Evolutionary conservation across 2,329 filamentous ascomycete species (phyloP).

Genomic region (Trichoderma asperellum): DNA sequence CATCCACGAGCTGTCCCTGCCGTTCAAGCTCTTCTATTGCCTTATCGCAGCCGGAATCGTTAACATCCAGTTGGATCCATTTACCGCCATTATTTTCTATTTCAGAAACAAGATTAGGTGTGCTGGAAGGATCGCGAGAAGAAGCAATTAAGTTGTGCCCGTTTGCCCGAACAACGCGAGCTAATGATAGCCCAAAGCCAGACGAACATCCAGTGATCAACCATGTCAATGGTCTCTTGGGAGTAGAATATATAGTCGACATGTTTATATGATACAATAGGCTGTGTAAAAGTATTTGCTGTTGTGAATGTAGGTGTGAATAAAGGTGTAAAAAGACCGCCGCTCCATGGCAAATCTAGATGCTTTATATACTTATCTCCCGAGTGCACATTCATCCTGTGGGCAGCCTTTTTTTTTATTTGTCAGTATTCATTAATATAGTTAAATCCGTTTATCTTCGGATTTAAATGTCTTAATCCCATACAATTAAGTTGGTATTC

Average conservation of each 20-base stretch:
- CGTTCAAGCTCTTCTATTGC: slow-evolving; percentile 1
- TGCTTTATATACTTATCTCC: slow-evolving; percentile 1
- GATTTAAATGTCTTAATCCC: neutral
- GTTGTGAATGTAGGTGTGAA: neutral
- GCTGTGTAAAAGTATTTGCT: neutral
- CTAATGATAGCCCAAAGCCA: slow-evolving; percentile 12
- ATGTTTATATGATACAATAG: neutral
- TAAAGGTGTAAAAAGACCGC: too few relatives aligned
- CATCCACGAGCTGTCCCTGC: neutral
- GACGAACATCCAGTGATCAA: slow-evolving; percentile 20
- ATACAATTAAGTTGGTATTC: neutral
- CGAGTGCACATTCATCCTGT: neutral
- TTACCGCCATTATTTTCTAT: slow-evolving; percentile 7
- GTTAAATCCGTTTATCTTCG: neutral
- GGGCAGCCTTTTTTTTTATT: neutral
- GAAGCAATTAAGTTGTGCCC: slow-evolving; percentile 16
- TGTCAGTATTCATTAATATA: neutral
- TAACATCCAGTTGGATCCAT: slow-evolving; percentile 12
- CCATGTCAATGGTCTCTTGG: slow-evolving; percentile 4
- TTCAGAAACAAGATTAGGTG: slow-evolving; percentile 6
- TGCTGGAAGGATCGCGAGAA: slow-evolving; percentile 9
- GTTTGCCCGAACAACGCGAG: slow-evolving; percentile 12
- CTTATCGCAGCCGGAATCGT: neutral
- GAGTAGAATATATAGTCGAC: neutral
- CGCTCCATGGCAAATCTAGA: too few relatives aligned